A percentile compares a stretch with the other conserved stretches of the same genome.
These are phyloP conservation scores for Teunomyces pallodes DNA, from an alignment of 805 yeast species.

Conservation along the genomic window DNA sequence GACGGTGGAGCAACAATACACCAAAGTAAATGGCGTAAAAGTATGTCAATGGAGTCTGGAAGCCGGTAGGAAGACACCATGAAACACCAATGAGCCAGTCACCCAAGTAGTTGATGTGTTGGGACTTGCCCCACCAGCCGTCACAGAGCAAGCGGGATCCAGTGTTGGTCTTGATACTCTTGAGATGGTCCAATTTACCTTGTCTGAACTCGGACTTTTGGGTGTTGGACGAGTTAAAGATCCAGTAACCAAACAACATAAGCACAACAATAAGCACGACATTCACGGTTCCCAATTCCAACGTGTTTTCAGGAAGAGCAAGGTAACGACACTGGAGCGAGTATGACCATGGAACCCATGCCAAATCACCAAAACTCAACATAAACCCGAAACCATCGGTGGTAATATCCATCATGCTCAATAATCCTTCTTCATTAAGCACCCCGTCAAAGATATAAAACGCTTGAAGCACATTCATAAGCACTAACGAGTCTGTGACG, in stretches of 20 bases:
- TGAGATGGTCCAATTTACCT: slow-evolving; percentile 66
- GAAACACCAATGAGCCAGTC: slow-evolving; percentile 91
- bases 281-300: slow-evolving; percentile 48
- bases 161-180: slow-evolving; percentile 60
- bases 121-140: slow-evolving; percentile 95
- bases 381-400: slow-evolving; percentile 97
- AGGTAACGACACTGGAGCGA: slow-evolving; percentile 82
- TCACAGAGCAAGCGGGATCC: slow-evolving; percentile 80
- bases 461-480: slow-evolving; percentile 69
- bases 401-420: slow-evolving; percentile 93
- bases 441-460: slow-evolving; percentile 91
- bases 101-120: slow-evolving; percentile 93
- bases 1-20: slow-evolving; percentile 80
- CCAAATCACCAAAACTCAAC: slow-evolving; percentile 92
- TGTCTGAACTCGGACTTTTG: slow-evolving; percentile 83
- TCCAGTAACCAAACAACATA: slow-evolving; percentile 65
- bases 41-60: slow-evolving; percentile 77
- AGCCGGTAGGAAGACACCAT: slow-evolving; percentile 91
- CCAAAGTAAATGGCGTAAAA: slow-evolving; percentile 86
- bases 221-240: slow-evolving; percentile 80
- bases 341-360: slow-evolving; percentile 90
- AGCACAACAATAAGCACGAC: slow-evolving; percentile 42
- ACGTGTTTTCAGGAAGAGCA: slow-evolving; percentile 52
- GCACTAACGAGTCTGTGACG: slow-evolving; percentile 67
- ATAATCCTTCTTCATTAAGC: slow-evolving; percentile 80